Evolutionary conservation across 2,329 filamentous ascomycete genomes (phyloP), one percentile per base, ranked within the genome.

Genomic region (Emergomyces pasteurianus): DNA sequence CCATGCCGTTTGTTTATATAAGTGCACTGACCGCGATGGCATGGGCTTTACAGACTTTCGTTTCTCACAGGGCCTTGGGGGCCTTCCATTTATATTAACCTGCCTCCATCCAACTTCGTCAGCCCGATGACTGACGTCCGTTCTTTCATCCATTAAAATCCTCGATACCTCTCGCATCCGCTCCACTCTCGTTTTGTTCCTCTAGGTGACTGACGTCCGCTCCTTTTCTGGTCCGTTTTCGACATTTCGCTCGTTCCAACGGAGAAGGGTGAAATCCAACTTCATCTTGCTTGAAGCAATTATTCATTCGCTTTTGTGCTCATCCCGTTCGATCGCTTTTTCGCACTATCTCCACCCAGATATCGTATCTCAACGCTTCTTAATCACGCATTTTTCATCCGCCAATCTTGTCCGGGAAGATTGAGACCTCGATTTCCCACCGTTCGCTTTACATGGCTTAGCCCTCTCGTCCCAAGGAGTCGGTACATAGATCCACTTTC

Each of bases 71-170:
- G 21, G 28, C 36, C 38, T 59, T 31, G 47, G n/a, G n/a, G n/a
- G n/a, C n/a, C n/a, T n/a, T n/a, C n/a, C 46, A 31, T 47, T 54
- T 31, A 5, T 12, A 31, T 40, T 38, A 23, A 23, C 12, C 21
- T 42, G 43, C 40, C 14, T 50, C 52, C 54, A 36, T 52, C 43
- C 55, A 54, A 53, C 46, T 40, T 31, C 23, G 58, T 59, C 47
- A 60, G 53, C 46, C 55, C n/a, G 58, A 55, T 61, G 62, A 63
- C 60, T 60, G 60, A 64, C 62, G 54, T 64, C 62, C 64, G 52
- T 58, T 65, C 64, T 14, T 64, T 65, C 53, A n/a, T 60, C 58
- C 40, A 54, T 59, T 60, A 47, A 55, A 54, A 53, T 31, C 50
- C 18, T 34, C 18, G 16, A 47, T 43, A 53, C 40, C 14, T 6